phyloP scores from a whole-genome alignment of 257 asterid genomes.

The Plantago elongata region DNA sequence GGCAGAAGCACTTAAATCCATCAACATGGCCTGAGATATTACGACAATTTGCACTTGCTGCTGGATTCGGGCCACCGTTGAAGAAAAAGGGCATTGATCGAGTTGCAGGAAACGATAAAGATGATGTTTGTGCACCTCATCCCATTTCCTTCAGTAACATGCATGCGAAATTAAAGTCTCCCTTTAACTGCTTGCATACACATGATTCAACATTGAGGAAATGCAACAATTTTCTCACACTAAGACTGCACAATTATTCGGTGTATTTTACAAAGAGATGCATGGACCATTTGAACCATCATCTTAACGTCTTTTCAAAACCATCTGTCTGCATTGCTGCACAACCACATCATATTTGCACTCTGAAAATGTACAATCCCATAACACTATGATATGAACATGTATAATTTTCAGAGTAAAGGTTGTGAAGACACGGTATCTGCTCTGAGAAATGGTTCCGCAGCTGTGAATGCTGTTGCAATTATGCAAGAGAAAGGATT shows the following conservation, averaged over 20 bases:
- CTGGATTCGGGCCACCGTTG: slow-evolving; percentile 93
- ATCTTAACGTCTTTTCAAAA: too few species aligned
- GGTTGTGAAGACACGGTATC: slow-evolving; percentile 89
- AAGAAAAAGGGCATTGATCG: slow-evolving; percentile 63
- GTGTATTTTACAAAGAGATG: too few species aligned
- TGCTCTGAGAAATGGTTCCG: slow-evolving; percentile 83
- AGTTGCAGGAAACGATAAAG: slow-evolving; percentile 42
- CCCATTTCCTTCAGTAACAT: too few species aligned
- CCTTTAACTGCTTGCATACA: too few species aligned
- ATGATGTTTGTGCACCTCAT: slow-evolving; percentile 48
- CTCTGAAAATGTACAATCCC: too few species aligned
- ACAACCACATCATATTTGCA: slow-evolving; percentile 1
- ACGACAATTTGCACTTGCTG: slow-evolving; percentile 87
- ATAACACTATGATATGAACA: background rate
- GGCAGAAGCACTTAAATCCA: slow-evolving; percentile 88
- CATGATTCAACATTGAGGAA: too few species aligned
- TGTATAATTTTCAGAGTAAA: slow-evolving; percentile 53
- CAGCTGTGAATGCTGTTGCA: slow-evolving; percentile 91
- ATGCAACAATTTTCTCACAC: too few species aligned
- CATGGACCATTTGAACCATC: too few species aligned
- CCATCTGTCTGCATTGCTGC: background rate
- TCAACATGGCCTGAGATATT: slow-evolving; percentile 95
- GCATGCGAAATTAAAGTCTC: too few species aligned
- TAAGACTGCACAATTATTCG: too few species aligned
- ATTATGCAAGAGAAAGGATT: slow-evolving; percentile 91